Percentiles rank a stretch among this genome's conserved stretches.
Conservation (phyloP, 2,329 filamentous ascomycete genomes). For the Cladosporium austrohemisphaericum region DNA sequence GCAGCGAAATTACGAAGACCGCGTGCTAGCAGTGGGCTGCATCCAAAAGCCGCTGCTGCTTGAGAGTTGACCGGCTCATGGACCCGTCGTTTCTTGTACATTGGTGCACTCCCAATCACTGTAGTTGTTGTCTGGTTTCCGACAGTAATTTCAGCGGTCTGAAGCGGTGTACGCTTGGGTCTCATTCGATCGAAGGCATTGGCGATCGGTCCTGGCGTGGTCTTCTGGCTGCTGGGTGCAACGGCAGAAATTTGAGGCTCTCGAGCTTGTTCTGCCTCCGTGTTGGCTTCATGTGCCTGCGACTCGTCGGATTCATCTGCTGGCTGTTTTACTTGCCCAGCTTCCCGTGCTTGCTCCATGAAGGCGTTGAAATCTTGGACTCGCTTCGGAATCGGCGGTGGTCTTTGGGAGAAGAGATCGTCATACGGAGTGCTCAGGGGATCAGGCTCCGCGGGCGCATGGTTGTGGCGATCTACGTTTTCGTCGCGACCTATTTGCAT, state of each 20-base stretch:
- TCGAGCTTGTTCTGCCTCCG: neutral
- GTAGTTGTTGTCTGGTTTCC: slow-evolving; percentile 65
- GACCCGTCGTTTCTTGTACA: slow-evolving; percentile 46
- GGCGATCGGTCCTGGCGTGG: slow-evolving; percentile 48
- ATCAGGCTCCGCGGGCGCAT: slow-evolving; percentile 24
- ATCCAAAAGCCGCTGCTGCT: slow-evolving; percentile 46
- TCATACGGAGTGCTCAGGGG: slow-evolving; percentile 25
- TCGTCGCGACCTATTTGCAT: too few species aligned
- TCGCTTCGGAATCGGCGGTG: slow-evolving; percentile 20
- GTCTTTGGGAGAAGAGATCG: slow-evolving; percentile 28
- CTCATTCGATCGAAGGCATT: slow-evolving; percentile 64
- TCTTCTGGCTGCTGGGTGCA: slow-evolving; percentile 27
- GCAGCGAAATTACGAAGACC: slow-evolving; percentile 53
- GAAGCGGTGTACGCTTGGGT: slow-evolving; percentile 57
- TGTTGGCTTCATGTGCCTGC: too few species aligned
- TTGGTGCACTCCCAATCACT: slow-evolving; percentile 52
- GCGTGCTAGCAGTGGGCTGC: slow-evolving; percentile 35
- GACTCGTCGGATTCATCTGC: neutral
- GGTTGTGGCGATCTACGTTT: neutral
- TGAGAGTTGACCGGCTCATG: slow-evolving; percentile 38
- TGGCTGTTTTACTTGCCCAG: neutral
- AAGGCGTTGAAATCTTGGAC: slow-evolving; percentile 41
- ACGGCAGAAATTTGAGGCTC: slow-evolving; percentile 31
- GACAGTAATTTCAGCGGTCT: slow-evolving; percentile 71
- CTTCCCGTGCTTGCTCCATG: slow-evolving; percentile 21